Conservation (phyloP, 2,329 filamentous ascomycete genomes). For the Paecilomyces dactylethromorphus region DNA sequence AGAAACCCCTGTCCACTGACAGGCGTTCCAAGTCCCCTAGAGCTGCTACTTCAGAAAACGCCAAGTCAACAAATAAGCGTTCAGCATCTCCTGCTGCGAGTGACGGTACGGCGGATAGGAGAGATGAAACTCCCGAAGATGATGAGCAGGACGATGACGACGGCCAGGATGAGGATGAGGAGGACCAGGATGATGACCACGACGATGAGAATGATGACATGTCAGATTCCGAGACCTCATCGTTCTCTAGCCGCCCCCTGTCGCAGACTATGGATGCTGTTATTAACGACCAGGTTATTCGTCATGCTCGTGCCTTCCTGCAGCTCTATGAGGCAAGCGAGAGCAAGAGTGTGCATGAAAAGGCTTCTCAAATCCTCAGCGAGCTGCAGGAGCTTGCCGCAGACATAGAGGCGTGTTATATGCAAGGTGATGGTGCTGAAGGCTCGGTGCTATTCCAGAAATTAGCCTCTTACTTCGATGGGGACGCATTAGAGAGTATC, state of each 20-base stretch:
- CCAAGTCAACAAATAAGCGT: slow-evolving; percentile 8
- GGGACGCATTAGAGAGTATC: slow-evolving; percentile 82
- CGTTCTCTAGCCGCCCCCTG: slow-evolving; percentile 38
- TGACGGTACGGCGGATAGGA: slow-evolving; percentile 4
- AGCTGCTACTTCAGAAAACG: slow-evolving; percentile 12
- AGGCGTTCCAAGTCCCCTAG: slow-evolving; percentile 12
- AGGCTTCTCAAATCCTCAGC: slow-evolving; percentile 68
- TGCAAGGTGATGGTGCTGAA: slow-evolving; percentile 34
- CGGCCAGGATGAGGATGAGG: slow-evolving; percentile 26
- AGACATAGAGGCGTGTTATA: slow-evolving; percentile 67
- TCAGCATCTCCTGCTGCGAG: slow-evolving; percentile 5
- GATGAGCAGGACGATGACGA: slow-evolving; percentile 23
- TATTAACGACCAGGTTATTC: slow-evolving; percentile 66
- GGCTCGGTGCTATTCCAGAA: slow-evolving; percentile 65
- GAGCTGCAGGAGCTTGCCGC: slow-evolving; percentile 65
- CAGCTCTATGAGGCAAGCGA: slow-evolving; percentile 74
- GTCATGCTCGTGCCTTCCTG: slow-evolving; percentile 75
- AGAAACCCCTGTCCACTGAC: slow-evolving; percentile 26
- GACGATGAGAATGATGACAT: slow-evolving; percentile 43
- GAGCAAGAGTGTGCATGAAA: slow-evolving; percentile 67
- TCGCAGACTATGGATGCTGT: slow-evolving; percentile 37
- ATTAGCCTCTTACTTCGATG: slow-evolving; percentile 78
- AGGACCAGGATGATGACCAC: slow-evolving; percentile 40
- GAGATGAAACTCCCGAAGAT: slow-evolving; percentile 29
- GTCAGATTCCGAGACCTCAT: slow-evolving; percentile 63